These are phyloP conservation scores for Pseudogymnoascus sp. DNA, from an alignment of 2,329 filamentous ascomycete genomes.

Conservation along the genomic window DNA sequence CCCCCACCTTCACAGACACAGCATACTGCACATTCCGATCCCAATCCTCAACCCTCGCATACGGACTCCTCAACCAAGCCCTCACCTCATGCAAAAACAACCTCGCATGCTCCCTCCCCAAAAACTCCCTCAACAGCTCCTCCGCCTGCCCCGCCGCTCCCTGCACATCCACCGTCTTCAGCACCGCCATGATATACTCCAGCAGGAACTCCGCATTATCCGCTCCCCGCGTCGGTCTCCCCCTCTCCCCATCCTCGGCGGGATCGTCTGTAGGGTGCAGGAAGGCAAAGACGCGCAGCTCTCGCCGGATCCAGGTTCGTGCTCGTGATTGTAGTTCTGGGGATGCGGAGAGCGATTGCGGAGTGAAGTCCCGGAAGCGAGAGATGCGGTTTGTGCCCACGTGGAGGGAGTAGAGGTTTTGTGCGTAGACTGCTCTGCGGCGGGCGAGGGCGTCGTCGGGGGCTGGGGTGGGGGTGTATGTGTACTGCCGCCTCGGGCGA, in stretches of 20 bases:
- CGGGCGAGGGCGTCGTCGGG: constrained; percentile 33
- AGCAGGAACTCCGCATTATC: constrained; percentile 78
- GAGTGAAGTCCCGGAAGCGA: constrained; percentile 66
- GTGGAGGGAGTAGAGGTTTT: constrained; percentile 68
- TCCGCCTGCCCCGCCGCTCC: constrained; percentile 72
- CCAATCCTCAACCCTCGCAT: constrained; percentile 64
- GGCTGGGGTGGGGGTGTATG: constrained; percentile 11
- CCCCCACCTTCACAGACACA: not conserved
- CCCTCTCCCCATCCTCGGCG: constrained; percentile 19
- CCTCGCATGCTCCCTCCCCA: constrained; percentile 65
- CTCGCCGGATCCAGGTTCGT: constrained; percentile 72
- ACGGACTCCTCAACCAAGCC: constrained; percentile 77
- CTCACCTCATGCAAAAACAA: constrained; percentile 81
- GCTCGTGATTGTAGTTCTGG: constrained; percentile 64
- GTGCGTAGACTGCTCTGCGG: constrained; percentile 65
- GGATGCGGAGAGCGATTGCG: constrained; percentile 48
- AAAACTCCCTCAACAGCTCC: constrained; percentile 67
- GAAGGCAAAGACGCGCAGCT: constrained; percentile 76
- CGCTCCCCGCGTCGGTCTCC: constrained; percentile 34
- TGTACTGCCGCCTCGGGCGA: constrained; percentile 16
- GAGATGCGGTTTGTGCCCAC: constrained; percentile 77
- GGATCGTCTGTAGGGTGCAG: constrained; percentile 35
- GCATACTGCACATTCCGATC: constrained; percentile 42
- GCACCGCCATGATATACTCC: constrained; percentile 75
- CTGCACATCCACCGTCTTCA: constrained; percentile 77